Evolutionary conservation across 1,139 yeast genomes (phyloP), one percentile per base, ranked within the genome.

Genomic region (Candida freyschussii): DNA sequence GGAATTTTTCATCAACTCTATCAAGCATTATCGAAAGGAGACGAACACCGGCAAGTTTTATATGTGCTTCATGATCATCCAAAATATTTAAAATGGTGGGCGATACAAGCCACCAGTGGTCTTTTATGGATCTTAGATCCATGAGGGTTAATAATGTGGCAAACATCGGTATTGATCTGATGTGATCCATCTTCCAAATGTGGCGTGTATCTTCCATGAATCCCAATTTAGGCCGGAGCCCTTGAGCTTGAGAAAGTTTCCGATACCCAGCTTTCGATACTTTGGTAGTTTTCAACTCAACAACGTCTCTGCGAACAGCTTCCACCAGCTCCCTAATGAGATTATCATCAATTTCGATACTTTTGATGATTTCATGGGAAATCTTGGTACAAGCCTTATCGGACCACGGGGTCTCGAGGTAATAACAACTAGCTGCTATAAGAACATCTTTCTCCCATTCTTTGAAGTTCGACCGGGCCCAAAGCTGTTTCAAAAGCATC

Each of bases 11-110:
- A 21, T 50, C 55, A 21, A 56, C 44, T 10, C 30, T 31, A 1
- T 45, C 37, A 5, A 62, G 40, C 4, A 69, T 39, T 7, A 45
- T 21, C 3, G 36, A 38, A 4, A 67, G 47, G 3, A 73, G 43
- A 14, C 48, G 45, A 33, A 69, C 64, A 10, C 75, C 77, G 34
- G 63, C 64, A 0, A 57, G 46, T 41, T 75, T 74, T 33, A 65
- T 55, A 7, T 44, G 41, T 0, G 70, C 62, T 16, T 71, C 73
- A 32, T 66, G 65, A 39, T 72, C 73, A 45, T 76, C 81, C 14
- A 74, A 50, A 9, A 73, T 51, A 38, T 72, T 72, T 16, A 77
- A 47, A 9, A 59, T 55, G 8, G 75, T 65, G 1, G 82, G 73
- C 0, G 75, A 57, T 1, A 73, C 40, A 6, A 70, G 37, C 18